Conservation (phyloP, 2,329 filamentous ascomycete species). For the Verticillium longisporum region DNA sequence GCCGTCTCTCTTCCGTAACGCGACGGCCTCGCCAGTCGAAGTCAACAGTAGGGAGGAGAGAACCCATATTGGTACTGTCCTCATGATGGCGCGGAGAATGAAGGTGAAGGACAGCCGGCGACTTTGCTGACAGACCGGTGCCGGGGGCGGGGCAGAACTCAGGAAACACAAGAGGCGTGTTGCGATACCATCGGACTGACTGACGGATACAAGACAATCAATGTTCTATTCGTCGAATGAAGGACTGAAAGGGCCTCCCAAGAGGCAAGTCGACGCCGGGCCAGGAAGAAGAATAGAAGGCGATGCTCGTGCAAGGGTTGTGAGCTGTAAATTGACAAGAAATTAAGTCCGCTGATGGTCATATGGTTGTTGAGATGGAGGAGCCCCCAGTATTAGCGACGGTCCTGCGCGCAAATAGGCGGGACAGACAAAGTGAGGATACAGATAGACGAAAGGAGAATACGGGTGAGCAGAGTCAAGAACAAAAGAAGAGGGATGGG, state of each 20-base stretch:
- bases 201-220: neutral
- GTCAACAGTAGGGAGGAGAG: constrained; percentile 20
- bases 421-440: neutral
- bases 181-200: neutral
- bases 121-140: neutral
- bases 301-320: neutral
- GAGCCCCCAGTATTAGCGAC: neutral
- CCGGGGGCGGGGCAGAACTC: constrained; percentile 1
- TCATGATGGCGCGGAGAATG: constrained; percentile 25
- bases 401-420: neutral
- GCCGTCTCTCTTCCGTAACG: constrained; percentile 21
- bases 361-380: neutral
- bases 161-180: neutral
- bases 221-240: neutral
- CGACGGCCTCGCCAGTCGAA: constrained; percentile 15
- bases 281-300: neutral
- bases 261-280: neutral
- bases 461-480: neutral
- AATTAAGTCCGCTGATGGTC: neutral
- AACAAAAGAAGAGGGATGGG: neutral
- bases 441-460: neutral
- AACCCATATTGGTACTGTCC: constrained; percentile 19
- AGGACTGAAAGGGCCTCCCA: neutral
- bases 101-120: neutral
- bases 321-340: neutral